phyloP scores from a whole-genome alignment of 495 filamentous ascomycete species.

The Terfezia claveryi region DNA sequence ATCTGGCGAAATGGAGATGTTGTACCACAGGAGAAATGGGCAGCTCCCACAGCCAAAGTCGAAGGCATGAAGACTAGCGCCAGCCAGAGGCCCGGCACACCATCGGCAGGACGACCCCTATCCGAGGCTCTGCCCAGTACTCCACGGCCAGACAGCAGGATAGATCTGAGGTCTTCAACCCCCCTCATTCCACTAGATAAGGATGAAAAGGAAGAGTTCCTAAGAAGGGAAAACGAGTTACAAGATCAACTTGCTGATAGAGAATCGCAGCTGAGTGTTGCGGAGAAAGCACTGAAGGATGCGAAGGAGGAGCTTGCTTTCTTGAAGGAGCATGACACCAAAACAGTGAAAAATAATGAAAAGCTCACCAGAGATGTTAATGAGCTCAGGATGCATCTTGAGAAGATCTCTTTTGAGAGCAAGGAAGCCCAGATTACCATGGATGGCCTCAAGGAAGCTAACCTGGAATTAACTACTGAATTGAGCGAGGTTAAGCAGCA shows the following conservation, averaged over 20 bases:
- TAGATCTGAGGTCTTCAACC: conserved; percentile 34
- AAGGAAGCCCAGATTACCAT: conserved; percentile 95
- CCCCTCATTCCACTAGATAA: conserved; percentile 59
- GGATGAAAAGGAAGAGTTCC: conserved; percentile 90
- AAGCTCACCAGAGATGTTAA: conserved; percentile 62
- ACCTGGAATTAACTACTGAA: conserved; percentile 72
- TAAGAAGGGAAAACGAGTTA: conserved; percentile 84
- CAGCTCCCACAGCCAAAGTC: conserved; percentile 38
- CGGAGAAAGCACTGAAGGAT: conserved; percentile 57
- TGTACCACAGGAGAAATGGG: conserved; percentile 72
- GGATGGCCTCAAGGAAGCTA: conserved; percentile 90
- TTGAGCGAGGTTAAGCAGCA: conserved; percentile 93
- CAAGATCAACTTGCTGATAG: conserved; percentile 91
- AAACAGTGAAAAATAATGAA: conserved; percentile 71
- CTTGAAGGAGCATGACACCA: conserved; percentile 61
- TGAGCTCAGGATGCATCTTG: conserved; percentile 82
- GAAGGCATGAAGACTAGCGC: conserved; percentile 35
- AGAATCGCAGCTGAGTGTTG: conserved; percentile 54
- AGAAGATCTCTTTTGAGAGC: conserved; percentile 83
- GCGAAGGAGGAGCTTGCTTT: conserved; percentile 61
- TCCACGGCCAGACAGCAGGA: conserved; percentile 49
- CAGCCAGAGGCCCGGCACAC: conserved; percentile 50
- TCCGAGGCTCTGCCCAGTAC: conserved; percentile 29
- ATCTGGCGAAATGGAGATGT: conserved; percentile 70
- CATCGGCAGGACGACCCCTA: conserved; percentile 27